These are phyloP conservation scores for Melanomma pulvis-pyrius DNA, from an alignment of 495 filamentous ascomycete species.

Conservation along the genomic window DNA sequence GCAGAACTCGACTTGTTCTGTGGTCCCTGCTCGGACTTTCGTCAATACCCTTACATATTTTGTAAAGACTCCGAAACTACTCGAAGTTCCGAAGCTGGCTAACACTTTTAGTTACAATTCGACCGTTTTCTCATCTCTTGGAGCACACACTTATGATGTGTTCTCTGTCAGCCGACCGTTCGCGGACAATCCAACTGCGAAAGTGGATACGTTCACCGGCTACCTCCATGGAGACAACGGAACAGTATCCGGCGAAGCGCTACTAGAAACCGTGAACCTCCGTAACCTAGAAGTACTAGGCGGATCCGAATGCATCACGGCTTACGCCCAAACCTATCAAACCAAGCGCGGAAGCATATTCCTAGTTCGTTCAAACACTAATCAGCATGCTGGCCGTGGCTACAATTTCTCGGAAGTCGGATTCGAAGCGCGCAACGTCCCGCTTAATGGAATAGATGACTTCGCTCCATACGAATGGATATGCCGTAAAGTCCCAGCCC, in stretches of 20 bases:
- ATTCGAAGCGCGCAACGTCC: background rate
- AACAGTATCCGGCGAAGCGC: background rate
- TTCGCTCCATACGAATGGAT: constrained; percentile 1
- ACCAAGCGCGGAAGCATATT: background rate
- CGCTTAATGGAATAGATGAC: background rate
- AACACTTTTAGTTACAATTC: constrained; percentile 37
- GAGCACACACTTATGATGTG: constrained; percentile 49
- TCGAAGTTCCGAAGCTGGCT: background rate
- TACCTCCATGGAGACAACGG: background rate
- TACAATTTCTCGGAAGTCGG: no score
- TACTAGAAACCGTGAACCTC: background rate
- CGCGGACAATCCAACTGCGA: background rate
- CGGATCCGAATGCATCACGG: background rate
- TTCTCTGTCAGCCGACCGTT: constrained; percentile 41
- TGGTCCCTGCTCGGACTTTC: constrained; percentile 36
- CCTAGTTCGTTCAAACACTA: background rate
- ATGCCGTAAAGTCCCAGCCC: background rate
- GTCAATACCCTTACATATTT: constrained; percentile 40
- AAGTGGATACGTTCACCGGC: background rate
- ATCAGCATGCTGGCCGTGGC: background rate
- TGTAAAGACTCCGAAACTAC: constrained; percentile 27
- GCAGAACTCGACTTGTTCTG: constrained; percentile 6
- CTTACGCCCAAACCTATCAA: constrained; percentile 3
- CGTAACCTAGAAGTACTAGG: background rate
- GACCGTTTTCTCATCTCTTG: constrained; percentile 39